Evolutionary conservation across 371 early-diverging fungal genomes (phyloP), one percentile per base, ranked within the genome.

Genomic region (Mucor circinelloides): DNA sequence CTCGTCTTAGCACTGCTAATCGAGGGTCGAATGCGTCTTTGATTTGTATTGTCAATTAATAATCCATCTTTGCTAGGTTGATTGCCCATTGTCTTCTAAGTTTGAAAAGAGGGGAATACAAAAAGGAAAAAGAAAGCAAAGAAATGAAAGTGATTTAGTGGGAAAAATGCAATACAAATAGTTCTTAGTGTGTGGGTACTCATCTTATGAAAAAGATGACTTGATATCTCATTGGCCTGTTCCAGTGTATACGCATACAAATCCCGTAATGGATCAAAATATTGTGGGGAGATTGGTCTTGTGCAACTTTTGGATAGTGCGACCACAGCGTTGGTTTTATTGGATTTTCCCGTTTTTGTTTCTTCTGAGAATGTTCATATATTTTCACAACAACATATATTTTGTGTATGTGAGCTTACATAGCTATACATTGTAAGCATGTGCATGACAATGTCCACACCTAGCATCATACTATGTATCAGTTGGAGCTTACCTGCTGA

Each of bases 1-100:
- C 23, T 40, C 27, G 34, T 9, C 17, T 59, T 59, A 13, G 56
- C 23, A 15, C 59, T 40, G 36, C 13, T 59, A 25, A 25, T 25
- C 25, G 50, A 50, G 50, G 38, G 23, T 7, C 57, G 42, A 42
- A 9, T 40, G 36, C 54, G 50, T 48, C 44, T 46, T 52, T 58
- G 56, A 56, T 50, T 54, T 50, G 28, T 21, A 5, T 25, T 42
- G n/a, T 64, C 57, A 21, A 44, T 54, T n/a, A 48, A 52, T 25
- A 48, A 42, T 1, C 46, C 60, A 19, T 69, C 70, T 70, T 73
- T 73, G 30, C 70, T 73, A 19, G 63, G 60, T 52, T 64, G 67
- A 36, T 67, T 73, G 6, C 74, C 70, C 74, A 73, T 72, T 2
- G 28, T 42, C 15, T 50, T 54, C 19, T 25, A 25, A 0, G 50